Conservation (phyloP, 148 eudicot species). For the Amaranthus hypochondriacus region DNA sequence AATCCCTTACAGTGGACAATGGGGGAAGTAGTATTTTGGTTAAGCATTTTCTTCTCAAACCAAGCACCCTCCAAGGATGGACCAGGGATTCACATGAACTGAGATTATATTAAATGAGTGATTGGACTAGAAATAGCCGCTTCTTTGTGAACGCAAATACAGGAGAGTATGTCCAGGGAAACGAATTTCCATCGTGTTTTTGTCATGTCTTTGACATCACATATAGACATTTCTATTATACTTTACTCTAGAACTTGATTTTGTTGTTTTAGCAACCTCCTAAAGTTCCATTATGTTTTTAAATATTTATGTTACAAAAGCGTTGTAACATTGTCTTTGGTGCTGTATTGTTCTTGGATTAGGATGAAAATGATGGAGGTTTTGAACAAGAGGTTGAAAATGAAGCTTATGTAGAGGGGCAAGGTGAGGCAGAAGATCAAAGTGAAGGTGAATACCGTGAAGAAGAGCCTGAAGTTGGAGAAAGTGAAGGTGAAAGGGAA, state of each 20-base stretch:
- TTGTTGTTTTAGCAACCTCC: too few species aligned
- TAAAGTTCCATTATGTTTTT: neutral
- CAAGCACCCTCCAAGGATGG: too few species aligned
- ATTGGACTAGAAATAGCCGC: too few species aligned
- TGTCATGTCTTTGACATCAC: neutral
- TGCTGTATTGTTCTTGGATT: constrained; percentile 11
- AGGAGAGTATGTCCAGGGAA: neutral
- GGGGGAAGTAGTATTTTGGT: too few species aligned
- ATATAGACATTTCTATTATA: too few species aligned
- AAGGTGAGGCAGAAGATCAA: constrained; percentile 69
- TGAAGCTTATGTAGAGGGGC: constrained; percentile 64
- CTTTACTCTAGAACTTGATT: too few species aligned
- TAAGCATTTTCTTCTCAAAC: too few species aligned
- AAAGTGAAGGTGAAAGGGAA: constrained; percentile 88
- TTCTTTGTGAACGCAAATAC: too few species aligned
- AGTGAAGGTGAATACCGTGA: constrained; percentile 75
- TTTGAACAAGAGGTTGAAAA: constrained; percentile 66
- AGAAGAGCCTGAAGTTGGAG: constrained; percentile 52
- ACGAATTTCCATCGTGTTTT: neutral
- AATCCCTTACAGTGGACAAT: too few species aligned
- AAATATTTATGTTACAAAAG: neutral
- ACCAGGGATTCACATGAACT: too few species aligned
- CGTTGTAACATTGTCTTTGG: neutral
- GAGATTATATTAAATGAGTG: too few species aligned
- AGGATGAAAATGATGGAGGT: constrained; percentile 85